phyloP scores from a whole-genome alignment of 495 filamentous ascomycete species.

The Rusavskia elegans region DNA sequence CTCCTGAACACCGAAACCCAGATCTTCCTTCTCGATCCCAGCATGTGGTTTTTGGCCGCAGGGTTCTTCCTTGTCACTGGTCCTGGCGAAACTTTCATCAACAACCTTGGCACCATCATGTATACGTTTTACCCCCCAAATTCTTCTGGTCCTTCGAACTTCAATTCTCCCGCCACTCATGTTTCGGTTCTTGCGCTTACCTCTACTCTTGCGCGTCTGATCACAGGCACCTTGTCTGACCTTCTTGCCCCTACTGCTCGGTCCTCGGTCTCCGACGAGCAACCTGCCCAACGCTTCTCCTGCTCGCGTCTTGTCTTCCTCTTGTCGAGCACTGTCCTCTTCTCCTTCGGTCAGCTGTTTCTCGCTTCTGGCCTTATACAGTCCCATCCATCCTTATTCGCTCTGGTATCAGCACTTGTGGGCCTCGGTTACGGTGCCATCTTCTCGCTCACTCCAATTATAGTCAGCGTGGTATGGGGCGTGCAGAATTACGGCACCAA shows the following conservation, averaged over 20 bases:
- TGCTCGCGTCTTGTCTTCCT: conserved; percentile 72
- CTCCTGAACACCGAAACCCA: conserved; percentile 74
- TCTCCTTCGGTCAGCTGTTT: conserved; percentile 60
- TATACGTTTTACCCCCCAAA: conserved; percentile 60
- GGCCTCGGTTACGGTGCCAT: conserved; percentile 85
- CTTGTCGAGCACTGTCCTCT: conserved; percentile 52
- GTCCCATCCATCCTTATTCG: conserved; percentile 49
- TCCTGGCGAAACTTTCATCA: conserved; percentile 91
- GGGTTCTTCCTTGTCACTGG: conserved; percentile 92
- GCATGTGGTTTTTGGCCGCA: conserved; percentile 86
- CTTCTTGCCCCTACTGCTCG: conserved; percentile 52
- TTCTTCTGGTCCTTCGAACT: conserved; percentile 36
- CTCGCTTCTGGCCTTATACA: conserved; percentile 59
- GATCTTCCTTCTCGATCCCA: conserved; percentile 66
- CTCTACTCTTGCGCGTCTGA: conserved; percentile 73
- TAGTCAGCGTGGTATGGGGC: conserved; percentile 89
- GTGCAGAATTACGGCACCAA: conserved; percentile 98
- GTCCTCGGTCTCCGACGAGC: conserved; percentile 18
- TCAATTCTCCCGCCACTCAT: conserved; percentile 64
- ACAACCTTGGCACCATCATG: conserved; percentile 89
- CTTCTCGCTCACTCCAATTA: conserved; percentile 79
- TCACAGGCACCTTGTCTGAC: conserved; percentile 76
- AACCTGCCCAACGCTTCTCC: conserved; percentile 26
- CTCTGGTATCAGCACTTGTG: conserved; percentile 61
- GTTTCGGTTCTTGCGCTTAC: conserved; percentile 83